Base-by-base conservation (phyloP, 352 stramenopile species). In the Phytophthora multivora region DNA sequence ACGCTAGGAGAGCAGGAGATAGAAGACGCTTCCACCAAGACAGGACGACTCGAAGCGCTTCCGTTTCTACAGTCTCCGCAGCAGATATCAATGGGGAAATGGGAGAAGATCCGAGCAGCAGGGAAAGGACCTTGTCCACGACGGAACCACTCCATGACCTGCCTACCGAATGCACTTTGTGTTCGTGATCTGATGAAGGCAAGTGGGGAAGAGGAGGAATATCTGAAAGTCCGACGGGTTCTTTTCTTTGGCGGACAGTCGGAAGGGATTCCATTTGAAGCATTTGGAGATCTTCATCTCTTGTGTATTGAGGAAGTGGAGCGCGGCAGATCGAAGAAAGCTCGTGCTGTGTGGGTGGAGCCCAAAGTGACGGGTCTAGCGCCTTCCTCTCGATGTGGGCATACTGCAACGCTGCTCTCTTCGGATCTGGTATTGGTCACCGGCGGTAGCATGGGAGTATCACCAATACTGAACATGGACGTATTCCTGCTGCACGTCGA, bases 221-320 rank as follows among this genome's bases (percentile, higher is more conserved):
- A 50, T 21, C 38, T 84, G 25, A 48, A 59, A 33, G 63, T 85
- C 11, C 75, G 79, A 1, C 76, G 81, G 15, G 51, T 90, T 11
- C 12, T 93, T 16, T 64, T 93, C 48, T 93, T 91, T 48, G 83
- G 83, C 5, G 83, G 83, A 0, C 83, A 91, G 52, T 77, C 71
- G 0, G 83, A 93, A 53, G 72, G 75, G 15, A 88, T 89, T 16
- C 80, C 78, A 12, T 90, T 90, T 53, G 72, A 89, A 16, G 67
- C 77, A 0, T 91, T 87, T 51, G 87, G 86, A 11, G 81, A 91
- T 55, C 66, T 91, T 11, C 50, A 82, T 45, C 16, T 88, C 30
- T 58, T 88, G 19, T 74, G 70, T 48, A 71, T 87, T 38, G 57
- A 79, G 9, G 66, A 73, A 3, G 25, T 57, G 10, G 38, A 23